Conservation (phyloP, 352 stramenopile species). For the Pythium phragmitis region DNA sequence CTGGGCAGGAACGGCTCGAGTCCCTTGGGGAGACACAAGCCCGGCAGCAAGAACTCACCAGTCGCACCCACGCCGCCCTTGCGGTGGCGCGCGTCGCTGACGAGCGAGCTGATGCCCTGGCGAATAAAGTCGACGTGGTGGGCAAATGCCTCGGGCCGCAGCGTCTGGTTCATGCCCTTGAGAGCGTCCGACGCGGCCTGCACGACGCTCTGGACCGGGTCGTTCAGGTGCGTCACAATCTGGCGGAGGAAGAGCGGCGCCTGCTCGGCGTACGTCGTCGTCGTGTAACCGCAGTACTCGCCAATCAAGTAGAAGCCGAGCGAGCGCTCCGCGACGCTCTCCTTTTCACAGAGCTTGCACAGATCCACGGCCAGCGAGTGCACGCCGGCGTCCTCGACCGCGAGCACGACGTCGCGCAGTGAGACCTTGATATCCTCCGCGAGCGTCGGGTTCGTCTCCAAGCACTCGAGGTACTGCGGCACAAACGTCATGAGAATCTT, state of each 20-base stretch:
- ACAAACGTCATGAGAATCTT: conserved; percentile 91
- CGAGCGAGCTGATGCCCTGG: conserved; percentile 96
- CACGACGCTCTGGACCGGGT: conserved; percentile 89
- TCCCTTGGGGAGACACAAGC: conserved; percentile 80
- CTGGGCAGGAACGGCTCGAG: conserved; percentile 97
- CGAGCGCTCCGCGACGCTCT: conserved; percentile 82
- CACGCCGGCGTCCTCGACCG: conserved; percentile 88
- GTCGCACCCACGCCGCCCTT: conserved; percentile 86
- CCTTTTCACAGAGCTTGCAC: conserved; percentile 92
- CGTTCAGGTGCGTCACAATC: conserved; percentile 96
- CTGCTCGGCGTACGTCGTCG: conserved; percentile 91
- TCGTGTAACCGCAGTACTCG: conserved; percentile 87
- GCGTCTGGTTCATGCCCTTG: conserved; percentile 88
- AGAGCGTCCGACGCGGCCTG: conserved; percentile 89
- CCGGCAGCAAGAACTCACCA: conserved; percentile 77
- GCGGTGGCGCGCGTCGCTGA: conserved; percentile 93
- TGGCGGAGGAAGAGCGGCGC: conserved; percentile 96
- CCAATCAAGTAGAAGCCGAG: conserved; percentile 92
- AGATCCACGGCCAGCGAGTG: conserved; percentile 95
- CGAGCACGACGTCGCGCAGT: conserved; percentile 75
- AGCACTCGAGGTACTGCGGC: conserved; percentile 58
- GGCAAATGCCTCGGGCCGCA: conserved; percentile 91
- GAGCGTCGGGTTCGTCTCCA: conserved; percentile 39
- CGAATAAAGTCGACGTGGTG: conserved; percentile 97
- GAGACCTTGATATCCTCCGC: conserved; percentile 68